A percentile compares a stretch with the other conserved stretches of the same genome.
Conservation (phyloP, 352 stramenopile genomes). For the Pythium periplocum region DNA sequence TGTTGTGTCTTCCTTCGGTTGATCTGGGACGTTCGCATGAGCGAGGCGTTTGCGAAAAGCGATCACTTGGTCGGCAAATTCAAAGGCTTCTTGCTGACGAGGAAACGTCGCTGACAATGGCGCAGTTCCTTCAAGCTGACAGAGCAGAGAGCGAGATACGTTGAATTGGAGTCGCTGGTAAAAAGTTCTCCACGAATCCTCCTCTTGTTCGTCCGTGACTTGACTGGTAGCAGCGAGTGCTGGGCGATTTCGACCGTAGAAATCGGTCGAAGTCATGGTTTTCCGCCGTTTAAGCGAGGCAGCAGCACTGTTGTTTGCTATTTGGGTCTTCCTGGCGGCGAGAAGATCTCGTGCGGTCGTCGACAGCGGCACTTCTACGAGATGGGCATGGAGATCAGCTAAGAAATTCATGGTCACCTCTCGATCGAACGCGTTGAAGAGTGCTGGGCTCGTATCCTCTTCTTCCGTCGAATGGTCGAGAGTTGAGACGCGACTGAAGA, state of each 20-base stretch:
- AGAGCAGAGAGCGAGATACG: conserved; percentile 67
- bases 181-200: conserved; percentile 34
- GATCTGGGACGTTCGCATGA: background rate
- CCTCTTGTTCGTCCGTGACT: background rate
- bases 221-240: background rate
- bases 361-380: conserved; percentile 43
- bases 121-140: conserved; percentile 71
- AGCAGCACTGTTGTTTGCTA: too few relatives aligned
- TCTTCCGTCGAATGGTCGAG: too few relatives aligned
- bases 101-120: conserved; percentile 60
- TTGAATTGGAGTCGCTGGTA: conserved; percentile 76
- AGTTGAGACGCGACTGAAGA: conserved; percentile 13
- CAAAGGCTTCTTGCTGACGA: conserved; percentile 74
- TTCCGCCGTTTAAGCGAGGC: conserved; percentile 6
- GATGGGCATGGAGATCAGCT: conserved; percentile 30
- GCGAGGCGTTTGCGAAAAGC: conserved; percentile 27
- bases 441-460: background rate
- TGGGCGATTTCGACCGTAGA: conserved; percentile 9
- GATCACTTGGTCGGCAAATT: conserved; percentile 63
- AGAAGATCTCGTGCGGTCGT: conserved; percentile 32
- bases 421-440: conserved; percentile 7
- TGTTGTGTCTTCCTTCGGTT: background rate
- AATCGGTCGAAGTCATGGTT: conserved; percentile 9
- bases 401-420: conserved; percentile 32
- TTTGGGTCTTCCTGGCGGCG: background rate